Percentiles rank a stretch among this genome's conserved stretches.
These are phyloP conservation scores for Zoysia japonica DNA, from an alignment of 176 grass and related monocot species.

Conservation along the genomic window DNA sequence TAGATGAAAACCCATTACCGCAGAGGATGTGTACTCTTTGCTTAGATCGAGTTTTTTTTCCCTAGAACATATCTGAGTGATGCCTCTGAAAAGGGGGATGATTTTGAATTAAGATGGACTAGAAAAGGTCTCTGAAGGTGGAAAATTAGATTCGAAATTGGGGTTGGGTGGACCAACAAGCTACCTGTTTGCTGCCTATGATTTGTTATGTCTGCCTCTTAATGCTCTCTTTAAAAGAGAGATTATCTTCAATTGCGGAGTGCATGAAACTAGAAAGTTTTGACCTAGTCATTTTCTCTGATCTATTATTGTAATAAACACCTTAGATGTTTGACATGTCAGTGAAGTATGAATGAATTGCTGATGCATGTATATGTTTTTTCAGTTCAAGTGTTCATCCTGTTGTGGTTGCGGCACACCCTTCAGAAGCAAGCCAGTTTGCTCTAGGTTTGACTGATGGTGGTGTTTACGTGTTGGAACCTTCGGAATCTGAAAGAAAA, in stretches of 20 bases:
- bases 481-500: constrained; percentile 87
- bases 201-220: not conserved
- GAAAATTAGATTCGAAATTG: not conserved
- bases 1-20: not conserved
- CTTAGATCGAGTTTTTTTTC: not conserved
- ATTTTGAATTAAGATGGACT: not conserved
- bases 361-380: constrained; percentile 41
- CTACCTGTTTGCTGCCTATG: not conserved
- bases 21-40: not conserved
- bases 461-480: constrained; percentile 81
- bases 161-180: not conserved
- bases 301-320: constrained; percentile 1
- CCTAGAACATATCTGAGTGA: too few relatives aligned
- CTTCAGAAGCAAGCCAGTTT: constrained; percentile 86
- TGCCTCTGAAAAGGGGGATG: too few relatives aligned
- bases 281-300: not conserved
- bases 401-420: constrained; percentile 89
- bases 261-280: not conserved
- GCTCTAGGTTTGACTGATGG: constrained; percentile 89
- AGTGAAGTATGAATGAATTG: constrained; percentile 15
- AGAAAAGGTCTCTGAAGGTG: not conserved
- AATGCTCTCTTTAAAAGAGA: not conserved
- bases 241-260: not conserved
- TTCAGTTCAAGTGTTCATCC: constrained; percentile 77
- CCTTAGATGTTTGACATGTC: not conserved